Evolutionary conservation across 2,329 filamentous ascomycete species (phyloP).

Genomic region (Venturia nashicola): DNA sequence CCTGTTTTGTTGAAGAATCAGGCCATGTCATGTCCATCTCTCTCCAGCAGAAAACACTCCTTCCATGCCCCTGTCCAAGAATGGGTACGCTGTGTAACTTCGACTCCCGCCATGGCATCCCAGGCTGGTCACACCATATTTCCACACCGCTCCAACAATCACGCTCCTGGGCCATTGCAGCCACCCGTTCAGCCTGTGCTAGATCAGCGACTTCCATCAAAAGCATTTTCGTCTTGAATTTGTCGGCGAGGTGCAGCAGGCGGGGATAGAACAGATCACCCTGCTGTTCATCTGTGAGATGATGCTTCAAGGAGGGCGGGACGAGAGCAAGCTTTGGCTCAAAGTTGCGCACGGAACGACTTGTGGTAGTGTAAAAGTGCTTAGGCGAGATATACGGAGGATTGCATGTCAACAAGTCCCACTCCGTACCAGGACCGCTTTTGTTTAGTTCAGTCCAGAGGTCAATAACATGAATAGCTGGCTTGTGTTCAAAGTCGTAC

Average conservation of each 20-base stretch:
- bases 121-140: conserved; percentile 60
- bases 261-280: conserved; percentile 55
- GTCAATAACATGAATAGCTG: not conserved
- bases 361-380: conserved; percentile 50
- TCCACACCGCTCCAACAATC: conserved; percentile 36
- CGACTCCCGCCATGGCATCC: not conserved
- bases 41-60: conserved; percentile 32
- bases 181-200: conserved; percentile 54
- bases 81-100: conserved; percentile 16
- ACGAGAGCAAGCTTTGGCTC: conserved; percentile 77
- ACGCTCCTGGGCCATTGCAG: conserved; percentile 31
- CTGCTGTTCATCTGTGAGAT: conserved; percentile 16
- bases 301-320: conserved; percentile 27
- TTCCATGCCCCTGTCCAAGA: conserved; percentile 28
- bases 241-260: conserved; percentile 43
- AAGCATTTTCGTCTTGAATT: conserved; percentile 41
- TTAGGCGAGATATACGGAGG: conserved; percentile 73
- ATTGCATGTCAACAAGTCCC: conserved; percentile 70
- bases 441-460: not conserved
- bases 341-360: conserved; percentile 63
- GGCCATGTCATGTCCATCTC: not conserved
- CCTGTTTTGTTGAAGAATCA: not conserved
- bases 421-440: conserved; percentile 11
- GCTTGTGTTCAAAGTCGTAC: not conserved
- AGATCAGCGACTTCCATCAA: conserved; percentile 62